Base-by-base conservation (phyloP, 2,329 filamentous ascomycete genomes). In the Aureobasidium leucospermi region DNA sequence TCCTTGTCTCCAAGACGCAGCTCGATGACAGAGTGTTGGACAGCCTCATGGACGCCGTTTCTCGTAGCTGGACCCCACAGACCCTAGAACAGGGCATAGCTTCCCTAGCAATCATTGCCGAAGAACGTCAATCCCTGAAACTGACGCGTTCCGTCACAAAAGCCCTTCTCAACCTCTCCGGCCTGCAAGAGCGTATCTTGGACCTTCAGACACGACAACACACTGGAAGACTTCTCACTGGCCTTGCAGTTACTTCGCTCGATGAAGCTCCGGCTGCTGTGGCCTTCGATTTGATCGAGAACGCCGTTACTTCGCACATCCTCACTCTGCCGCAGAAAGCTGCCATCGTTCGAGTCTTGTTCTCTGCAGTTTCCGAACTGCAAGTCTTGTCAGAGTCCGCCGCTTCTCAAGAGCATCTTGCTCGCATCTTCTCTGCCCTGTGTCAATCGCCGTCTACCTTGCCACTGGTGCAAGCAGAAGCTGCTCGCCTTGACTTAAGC, bases 41-140 rank as follows among this genome's bases (percentile, higher is more conserved):
- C 58, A 86, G 87, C 1, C 81, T 99, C 68, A 96, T 97, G 90
- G 89, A 96, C 67, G 90, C 92, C 63, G 83, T 96, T 36, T 86
- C 88, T 8, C 76, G 81, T 31, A 89, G 88, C 8, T 95, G 90
- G 85, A 87, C 85, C 1, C 74, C 79, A 45, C 86, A 91, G 62
- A 95, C 89, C 0, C 73, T 87, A 1, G 80, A 84, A 16, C 84
- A 89, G 15, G 91, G 86, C 10, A 79, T 96, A 1, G 85, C 90
- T 11, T 95, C 89, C 68, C 75, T 97, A 57, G 85, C 89, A 4
- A 85, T 96, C 19, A 77, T 97, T 43, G 88, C 90, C 1, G 89
- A 96, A 69, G 87, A 91, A 71, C 85, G 89, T 69, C 85, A 85
- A 3, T 81, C 85, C 4, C 82, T 85, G 62, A 82, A 83, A 63